Evolutionary conservation across 176 grass and related monocot species (phyloP).

Genomic region (Luzula sylvatica): DNA sequence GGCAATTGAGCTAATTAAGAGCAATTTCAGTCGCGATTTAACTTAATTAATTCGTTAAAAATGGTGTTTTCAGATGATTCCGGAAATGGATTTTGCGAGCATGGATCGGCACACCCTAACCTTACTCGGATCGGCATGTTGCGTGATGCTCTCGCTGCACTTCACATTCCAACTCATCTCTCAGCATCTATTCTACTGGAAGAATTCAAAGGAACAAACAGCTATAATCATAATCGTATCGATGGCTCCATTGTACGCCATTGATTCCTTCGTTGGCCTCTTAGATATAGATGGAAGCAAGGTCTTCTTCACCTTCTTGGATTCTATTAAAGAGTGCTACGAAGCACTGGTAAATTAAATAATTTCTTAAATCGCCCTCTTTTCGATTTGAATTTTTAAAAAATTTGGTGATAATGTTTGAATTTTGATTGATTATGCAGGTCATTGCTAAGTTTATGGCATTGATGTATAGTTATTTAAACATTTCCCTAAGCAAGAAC

Average conservation of each 20-base stretch:
- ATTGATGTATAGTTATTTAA: conserved; percentile 99
- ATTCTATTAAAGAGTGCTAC: conserved; percentile 95
- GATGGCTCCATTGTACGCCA: conserved; percentile 93
- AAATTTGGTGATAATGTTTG: conserved; percentile 14
- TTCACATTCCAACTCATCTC: conserved; percentile 87
- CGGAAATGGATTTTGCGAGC: conserved; percentile 54
- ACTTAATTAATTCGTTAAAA: not conserved
- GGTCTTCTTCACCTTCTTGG: conserved; percentile 84
- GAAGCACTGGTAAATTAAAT: conserved; percentile 68
- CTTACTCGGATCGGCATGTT: conserved; percentile 69
- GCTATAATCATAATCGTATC: conserved; percentile 84
- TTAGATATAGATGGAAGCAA: conserved; percentile 92
- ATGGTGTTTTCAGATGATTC: conserved; percentile 25
- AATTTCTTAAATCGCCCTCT: conserved; percentile 1
- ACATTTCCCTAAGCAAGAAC: conserved; percentile 96
- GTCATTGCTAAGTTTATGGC: conserved; percentile 98
- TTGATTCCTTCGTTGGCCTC: conserved; percentile 81
- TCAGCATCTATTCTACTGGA: conserved; percentile 99
- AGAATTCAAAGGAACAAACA: conserved; percentile 97
- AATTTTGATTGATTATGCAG: conserved; percentile 31
- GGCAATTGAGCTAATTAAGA: too few relatives aligned
- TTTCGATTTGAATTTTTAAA: not conserved
- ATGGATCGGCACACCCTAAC: conserved; percentile 85
- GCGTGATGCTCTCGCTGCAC: conserved; percentile 90
- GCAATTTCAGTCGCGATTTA: too few relatives aligned